These are phyloP conservation scores for Beauveria varroae DNA, from an alignment of 2,329 filamentous ascomycete genomes.

Conservation along the genomic window DNA sequence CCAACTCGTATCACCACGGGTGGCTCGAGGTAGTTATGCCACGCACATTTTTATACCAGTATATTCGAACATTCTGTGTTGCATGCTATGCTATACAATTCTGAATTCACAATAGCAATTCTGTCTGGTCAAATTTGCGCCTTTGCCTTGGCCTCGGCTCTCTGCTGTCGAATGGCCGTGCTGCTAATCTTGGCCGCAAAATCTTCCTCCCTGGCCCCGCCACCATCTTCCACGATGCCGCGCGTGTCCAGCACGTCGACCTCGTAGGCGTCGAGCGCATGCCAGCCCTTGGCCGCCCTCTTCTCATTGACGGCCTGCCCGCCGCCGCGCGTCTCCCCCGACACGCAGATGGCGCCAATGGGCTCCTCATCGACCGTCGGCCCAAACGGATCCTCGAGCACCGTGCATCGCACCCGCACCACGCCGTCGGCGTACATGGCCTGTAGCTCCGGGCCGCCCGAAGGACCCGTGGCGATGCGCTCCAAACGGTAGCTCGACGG, in stretches of 20 bases:
- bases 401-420: slow-evolving; percentile 67
- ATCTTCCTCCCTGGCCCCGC: slow-evolving; percentile 24
- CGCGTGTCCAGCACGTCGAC: slow-evolving; percentile 74
- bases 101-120: no score
- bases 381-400: slow-evolving; percentile 82
- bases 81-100: slow-evolving; percentile 1
- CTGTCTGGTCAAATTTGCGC: background rate
- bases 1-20: background rate
- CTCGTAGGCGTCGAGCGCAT: slow-evolving; percentile 69
- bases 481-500: background rate
- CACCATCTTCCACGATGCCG: slow-evolving; percentile 29
- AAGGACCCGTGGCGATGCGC: background rate
- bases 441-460: slow-evolving; percentile 21
- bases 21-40: background rate
- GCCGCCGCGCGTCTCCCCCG: slow-evolving; percentile 77
- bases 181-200: slow-evolving; percentile 88
- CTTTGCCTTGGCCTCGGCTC: slow-evolving; percentile 25
- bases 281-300: slow-evolving; percentile 69
- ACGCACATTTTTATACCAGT: background rate
- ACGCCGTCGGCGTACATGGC: slow-evolving; percentile 51
- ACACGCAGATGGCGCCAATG: slow-evolving; percentile 77
- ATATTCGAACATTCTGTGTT: background rate
- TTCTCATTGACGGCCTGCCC: slow-evolving; percentile 82
- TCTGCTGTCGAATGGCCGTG: slow-evolving; percentile 63
- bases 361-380: slow-evolving; percentile 78